Percentiles rank a stretch among this genome's conserved stretches.
Conservation (phyloP, 768 basidiomycete species). For the Leccinum imitatum region DNA sequence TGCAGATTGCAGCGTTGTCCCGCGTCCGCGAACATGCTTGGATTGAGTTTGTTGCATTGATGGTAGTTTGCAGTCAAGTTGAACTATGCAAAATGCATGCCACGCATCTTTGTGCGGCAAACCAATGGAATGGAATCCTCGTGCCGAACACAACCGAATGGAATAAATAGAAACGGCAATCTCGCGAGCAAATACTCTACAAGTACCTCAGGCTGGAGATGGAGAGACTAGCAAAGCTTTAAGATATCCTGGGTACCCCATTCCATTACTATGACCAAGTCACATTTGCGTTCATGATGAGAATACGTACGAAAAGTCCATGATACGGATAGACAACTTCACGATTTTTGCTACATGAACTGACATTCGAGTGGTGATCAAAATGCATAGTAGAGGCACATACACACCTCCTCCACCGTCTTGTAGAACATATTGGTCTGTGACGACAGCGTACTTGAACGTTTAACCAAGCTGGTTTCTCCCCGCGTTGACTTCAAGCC, state of each 20-base stretch:
- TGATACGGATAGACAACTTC: conserved; percentile 78
- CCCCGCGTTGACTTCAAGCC: conserved; percentile 94
- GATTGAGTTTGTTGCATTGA: conserved; percentile 8
- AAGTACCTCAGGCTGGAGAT: not conserved
- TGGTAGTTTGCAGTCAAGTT: not conserved
- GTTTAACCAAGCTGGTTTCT: conserved; percentile 95
- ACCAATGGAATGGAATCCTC: conserved; percentile 4
- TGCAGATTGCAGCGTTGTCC: conserved; percentile 3
- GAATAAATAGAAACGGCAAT: not conserved
- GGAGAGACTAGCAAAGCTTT: not conserved
- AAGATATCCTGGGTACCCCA: not conserved
- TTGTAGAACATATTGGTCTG: conserved; percentile 99
- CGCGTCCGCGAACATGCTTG: not conserved
- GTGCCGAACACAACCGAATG: not conserved
- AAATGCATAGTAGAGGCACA: not conserved
- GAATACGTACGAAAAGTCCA: conserved; percentile 19
- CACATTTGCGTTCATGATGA: conserved; percentile 6
- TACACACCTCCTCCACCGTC: conserved; percentile 93
- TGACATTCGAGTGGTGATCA: conserved; percentile 7
- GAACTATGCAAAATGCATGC: not conserved
- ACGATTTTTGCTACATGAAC: conserved; percentile 81
- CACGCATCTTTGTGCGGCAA: not conserved
- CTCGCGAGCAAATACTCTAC: not conserved
- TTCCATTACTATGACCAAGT: not conserved
- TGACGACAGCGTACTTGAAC: conserved; percentile 81